phyloP scores from a whole-genome alignment of 768 basidiomycete species.

The Fomitopsis serialis region DNA sequence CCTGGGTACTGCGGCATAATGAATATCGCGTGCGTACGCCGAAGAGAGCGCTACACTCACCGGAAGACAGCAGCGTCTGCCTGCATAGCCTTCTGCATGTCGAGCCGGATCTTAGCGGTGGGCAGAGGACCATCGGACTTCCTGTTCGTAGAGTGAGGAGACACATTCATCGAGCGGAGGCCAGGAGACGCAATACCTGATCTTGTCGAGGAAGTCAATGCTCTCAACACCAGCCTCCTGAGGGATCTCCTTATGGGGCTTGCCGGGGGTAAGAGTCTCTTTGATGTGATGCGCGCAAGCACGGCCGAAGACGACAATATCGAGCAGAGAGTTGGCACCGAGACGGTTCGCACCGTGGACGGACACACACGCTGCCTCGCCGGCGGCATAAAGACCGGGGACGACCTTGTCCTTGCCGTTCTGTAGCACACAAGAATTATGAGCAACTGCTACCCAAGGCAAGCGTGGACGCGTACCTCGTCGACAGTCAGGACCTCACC shows the following conservation, averaged over 20 bases:
- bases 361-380: constrained; percentile 97
- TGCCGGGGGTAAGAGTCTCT: constrained; percentile 84
- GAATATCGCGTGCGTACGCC: no score
- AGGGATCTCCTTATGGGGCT: constrained; percentile 83
- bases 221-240: constrained; percentile 81
- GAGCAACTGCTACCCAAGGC: not conserved
- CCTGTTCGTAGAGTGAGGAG: constrained; percentile 35
- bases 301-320: constrained; percentile 98
- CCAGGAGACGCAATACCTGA: constrained; percentile 50
- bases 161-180: no score
- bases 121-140: constrained; percentile 76
- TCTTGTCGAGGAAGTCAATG: constrained; percentile 85
- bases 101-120: constrained; percentile 86
- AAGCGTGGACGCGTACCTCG: constrained; percentile 31
- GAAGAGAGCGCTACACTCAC: constrained; percentile 26
- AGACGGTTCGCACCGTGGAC: constrained; percentile 99
- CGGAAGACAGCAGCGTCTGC: constrained; percentile 96
- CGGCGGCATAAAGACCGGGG: constrained; percentile 96
- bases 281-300: constrained; percentile 98
- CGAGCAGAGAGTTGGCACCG: constrained; percentile 97
- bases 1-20: constrained; percentile 58
- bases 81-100: constrained; percentile 99
- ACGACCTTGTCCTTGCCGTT: constrained; percentile 92
- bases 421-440: constrained; percentile 19
- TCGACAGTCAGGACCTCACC: constrained; percentile 93